Conservation (phyloP, 2,329 filamentous ascomycete species). For the Cercospora beticola region DNA sequence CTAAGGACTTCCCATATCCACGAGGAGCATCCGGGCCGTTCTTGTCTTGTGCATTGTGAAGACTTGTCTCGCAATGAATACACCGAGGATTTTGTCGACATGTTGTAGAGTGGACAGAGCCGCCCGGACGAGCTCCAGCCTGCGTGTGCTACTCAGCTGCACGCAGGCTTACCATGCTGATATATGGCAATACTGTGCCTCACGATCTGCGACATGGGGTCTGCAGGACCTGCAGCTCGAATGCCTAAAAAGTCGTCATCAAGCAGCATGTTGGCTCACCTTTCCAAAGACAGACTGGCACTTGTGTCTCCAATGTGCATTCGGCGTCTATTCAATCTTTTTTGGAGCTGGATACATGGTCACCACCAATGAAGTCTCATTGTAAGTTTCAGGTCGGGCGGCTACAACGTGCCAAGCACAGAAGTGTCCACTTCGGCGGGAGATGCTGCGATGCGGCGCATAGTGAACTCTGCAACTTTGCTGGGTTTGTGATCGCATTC, state of each 20-base stretch:
- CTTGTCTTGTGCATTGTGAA: neutral
- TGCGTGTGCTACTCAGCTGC: neutral
- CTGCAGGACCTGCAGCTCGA: neutral
- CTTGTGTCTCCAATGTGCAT: neutral
- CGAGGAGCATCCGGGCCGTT: neutral
- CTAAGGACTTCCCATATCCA: slow-evolving; percentile 27
- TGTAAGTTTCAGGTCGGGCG: neutral
- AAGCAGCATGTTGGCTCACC: neutral
- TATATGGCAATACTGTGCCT: neutral
- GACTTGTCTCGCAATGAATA: neutral
- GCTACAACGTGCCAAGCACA: neutral
- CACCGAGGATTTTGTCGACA: neutral
- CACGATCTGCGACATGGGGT: neutral
- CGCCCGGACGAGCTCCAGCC: neutral
- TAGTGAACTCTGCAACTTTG: neutral
- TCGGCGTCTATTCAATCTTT: neutral
- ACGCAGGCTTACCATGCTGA: neutral
- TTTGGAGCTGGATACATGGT: neutral
- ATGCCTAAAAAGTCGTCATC: neutral
- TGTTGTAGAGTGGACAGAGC: neutral
- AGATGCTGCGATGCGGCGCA: neutral
- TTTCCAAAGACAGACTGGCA: neutral
- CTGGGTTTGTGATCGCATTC: neutral
- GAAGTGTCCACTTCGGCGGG: neutral
- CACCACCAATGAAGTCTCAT: neutral